Evolutionary conservation across 1,284 basidiomycete species (phyloP), one percentile per base, ranked within the genome.

Genomic region (Apiotrichum domesticum): DNA sequence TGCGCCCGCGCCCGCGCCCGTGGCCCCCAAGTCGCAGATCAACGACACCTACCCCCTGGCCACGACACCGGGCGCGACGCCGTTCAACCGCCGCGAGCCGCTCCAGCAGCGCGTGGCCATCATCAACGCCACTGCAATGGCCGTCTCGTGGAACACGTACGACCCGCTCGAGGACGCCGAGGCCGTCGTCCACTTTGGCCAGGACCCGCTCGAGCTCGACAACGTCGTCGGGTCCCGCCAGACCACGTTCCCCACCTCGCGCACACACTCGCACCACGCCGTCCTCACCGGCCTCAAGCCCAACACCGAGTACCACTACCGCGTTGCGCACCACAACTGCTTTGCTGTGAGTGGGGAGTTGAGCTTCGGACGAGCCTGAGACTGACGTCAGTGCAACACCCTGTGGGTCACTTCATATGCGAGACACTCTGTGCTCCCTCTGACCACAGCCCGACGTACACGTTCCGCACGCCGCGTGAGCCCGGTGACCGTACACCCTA

Each of bases 131-230:
- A 60, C 54, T 14, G 39, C 59, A 15, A 66, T 66, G 58, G 37
- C 49, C 15, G 53, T 66, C 6, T 61, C 58, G 11, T 66, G 65
- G 65, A 65, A 66, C 63, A 66, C 65, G 41, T 66, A 66, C 52
- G 35, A 42, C 3, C 37, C 35, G 47, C 58, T 66, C 15, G 34
- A 33, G 43, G 60, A 52, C 52, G 52, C 50, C 11, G 62, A 60
- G 43, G 65, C 63, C 3, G 42, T 58, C 33, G 63, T 65, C 4
- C 43, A 58, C 54, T 66, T 59, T 41, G 65, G 65, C 39, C n/a
- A 6, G 1, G 63, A 65, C 58, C 60, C 65, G 11, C 43, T 65
- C 10, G 42, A 60, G 44, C 60, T 66, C 35, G 58, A 63, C 51
- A 21, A 51, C 13, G 37, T 34, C 11, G 65, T 46, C 7, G 21